Percentiles rank a stretch among this genome's conserved stretches.
Conservation (phyloP, 768 basidiomycete genomes). For the Boletus fagicola region DNA sequence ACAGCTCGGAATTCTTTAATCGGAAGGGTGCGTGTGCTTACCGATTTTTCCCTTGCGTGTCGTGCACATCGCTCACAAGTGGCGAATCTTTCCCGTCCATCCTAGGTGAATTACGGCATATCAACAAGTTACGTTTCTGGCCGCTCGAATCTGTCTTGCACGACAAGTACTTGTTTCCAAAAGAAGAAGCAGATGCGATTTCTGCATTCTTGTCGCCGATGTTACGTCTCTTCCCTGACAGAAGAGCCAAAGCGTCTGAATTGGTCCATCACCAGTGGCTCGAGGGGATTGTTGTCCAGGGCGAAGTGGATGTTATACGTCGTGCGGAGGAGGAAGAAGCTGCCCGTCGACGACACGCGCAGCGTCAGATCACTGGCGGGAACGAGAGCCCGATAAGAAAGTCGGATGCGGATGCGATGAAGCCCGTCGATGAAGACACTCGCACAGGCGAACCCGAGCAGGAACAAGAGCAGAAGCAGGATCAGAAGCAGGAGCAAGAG, state of each 20-base stretch:
- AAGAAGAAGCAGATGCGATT: slow-evolving; percentile 76
- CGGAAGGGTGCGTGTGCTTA: slow-evolving; percentile 67
- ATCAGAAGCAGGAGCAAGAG: slow-evolving; percentile 7
- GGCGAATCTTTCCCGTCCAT: neutral
- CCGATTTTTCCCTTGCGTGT: neutral
- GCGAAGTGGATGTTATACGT: slow-evolving; percentile 81
- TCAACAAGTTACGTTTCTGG: slow-evolving; percentile 92
- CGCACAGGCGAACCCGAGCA: slow-evolving; percentile 12
- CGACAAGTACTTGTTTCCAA: slow-evolving; percentile 95
- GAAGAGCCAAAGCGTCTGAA: slow-evolving; percentile 85
- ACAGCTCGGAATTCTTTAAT: slow-evolving; percentile 92
- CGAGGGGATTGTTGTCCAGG: slow-evolving; percentile 80
- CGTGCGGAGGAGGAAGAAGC: slow-evolving; percentile 58
- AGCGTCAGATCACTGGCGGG: slow-evolving; percentile 11
- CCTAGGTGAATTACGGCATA: slow-evolving; percentile 83
- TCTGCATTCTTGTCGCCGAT: slow-evolving; percentile 83
- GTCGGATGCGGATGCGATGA: slow-evolving; percentile 59
- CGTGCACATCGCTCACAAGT: slow-evolving; percentile 11
- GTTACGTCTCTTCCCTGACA: slow-evolving; percentile 86
- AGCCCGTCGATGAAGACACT: slow-evolving; percentile 61
- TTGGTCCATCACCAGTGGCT: slow-evolving; percentile 87
- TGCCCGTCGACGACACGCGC: slow-evolving; percentile 16
- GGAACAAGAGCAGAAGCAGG: slow-evolving; percentile 12
- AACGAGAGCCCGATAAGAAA: slow-evolving; percentile 12
- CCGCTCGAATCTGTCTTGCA: slow-evolving; percentile 76